Percentiles rank a stretch among this genome's conserved stretches.
Conservation (phyloP, 2,329 filamentous ascomycete species). For the Claviceps sp. region DNA sequence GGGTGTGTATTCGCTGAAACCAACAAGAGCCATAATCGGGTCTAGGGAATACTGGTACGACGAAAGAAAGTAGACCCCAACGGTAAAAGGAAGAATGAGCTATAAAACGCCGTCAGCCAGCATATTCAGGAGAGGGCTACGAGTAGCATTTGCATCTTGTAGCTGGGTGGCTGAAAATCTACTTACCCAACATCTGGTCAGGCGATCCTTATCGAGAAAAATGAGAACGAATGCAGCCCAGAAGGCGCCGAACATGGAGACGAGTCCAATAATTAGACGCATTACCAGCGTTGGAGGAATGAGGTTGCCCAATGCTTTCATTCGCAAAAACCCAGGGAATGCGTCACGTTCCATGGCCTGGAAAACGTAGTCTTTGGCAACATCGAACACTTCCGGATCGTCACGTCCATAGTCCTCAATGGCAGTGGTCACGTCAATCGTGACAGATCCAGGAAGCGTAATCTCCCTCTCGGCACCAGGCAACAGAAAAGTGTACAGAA, state of each 20-base stretch:
- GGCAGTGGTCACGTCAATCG: constrained; percentile 68
- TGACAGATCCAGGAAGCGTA: constrained; percentile 76
- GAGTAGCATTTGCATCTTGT: background rate
- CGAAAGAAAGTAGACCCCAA: constrained; percentile 77
- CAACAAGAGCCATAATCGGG: constrained; percentile 75
- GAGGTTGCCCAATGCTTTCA: constrained; percentile 90
- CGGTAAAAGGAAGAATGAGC: constrained; percentile 75
- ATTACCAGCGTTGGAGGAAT: constrained; percentile 83
- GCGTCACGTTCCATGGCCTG: constrained; percentile 99
- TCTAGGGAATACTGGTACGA: constrained; percentile 96
- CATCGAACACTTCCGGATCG: constrained; percentile 93
- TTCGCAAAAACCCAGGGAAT: constrained; percentile 90
- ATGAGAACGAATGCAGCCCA: constrained; percentile 93
- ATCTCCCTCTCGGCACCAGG: constrained; percentile 96
- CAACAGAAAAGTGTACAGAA: constrained; percentile 92
- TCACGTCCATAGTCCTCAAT: constrained; percentile 88
- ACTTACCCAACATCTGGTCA: constrained; percentile 73
- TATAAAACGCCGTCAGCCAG: constrained; percentile 15
- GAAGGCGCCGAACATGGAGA: constrained; percentile 76
- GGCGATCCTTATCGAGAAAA: constrained; percentile 65
- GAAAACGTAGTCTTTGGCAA: constrained; percentile 97
- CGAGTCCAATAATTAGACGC: constrained; percentile 70
- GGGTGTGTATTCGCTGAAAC: constrained; percentile 91
- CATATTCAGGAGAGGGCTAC: constrained; percentile 4
- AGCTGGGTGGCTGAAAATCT: background rate